phyloP scores from a whole-genome alignment of 495 filamentous ascomycete genomes.

The Trichoderma parareesei region DNA sequence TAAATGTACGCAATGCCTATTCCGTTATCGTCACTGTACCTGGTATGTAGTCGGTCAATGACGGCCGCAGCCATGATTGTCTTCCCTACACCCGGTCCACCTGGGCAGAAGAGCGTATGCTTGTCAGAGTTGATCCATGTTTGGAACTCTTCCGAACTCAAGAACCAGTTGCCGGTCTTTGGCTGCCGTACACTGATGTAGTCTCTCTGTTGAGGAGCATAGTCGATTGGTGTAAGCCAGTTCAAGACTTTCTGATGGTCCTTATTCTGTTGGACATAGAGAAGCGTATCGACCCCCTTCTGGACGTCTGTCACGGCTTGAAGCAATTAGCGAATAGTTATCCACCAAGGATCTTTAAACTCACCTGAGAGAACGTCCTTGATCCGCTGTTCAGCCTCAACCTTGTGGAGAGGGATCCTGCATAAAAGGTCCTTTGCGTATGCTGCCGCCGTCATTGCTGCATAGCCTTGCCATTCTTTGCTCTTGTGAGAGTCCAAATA shows the following conservation, averaged over 20 bases:
- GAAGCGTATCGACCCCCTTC: not conserved
- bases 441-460: constrained; percentile 6
- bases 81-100: constrained; percentile 30
- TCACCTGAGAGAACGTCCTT: not conserved
- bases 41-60: constrained; percentile 26
- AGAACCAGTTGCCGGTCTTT: constrained; percentile 34
- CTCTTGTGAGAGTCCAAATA: constrained; percentile 2
- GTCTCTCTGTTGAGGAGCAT: not conserved
- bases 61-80: constrained; percentile 27
- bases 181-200: constrained; percentile 15
- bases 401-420: not conserved
- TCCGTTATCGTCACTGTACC: constrained; percentile 18
- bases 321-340: not conserved
- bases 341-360: not conserved
- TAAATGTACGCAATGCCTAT: constrained; percentile 37
- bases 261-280: not conserved
- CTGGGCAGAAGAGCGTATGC: constrained; percentile 35
- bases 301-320: not conserved
- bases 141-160: constrained; percentile 23
- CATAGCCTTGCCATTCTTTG: constrained; percentile 9
- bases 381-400: not conserved
- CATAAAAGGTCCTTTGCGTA: not conserved
- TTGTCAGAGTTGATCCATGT: constrained; percentile 22
- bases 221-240: not conserved
- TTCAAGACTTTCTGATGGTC: not conserved